Percentiles rank a stretch among this genome's conserved stretches.
phyloP scores from a whole-genome alignment of 495 filamentous ascomycete species.

The Bacidia gigantensis region DNA sequence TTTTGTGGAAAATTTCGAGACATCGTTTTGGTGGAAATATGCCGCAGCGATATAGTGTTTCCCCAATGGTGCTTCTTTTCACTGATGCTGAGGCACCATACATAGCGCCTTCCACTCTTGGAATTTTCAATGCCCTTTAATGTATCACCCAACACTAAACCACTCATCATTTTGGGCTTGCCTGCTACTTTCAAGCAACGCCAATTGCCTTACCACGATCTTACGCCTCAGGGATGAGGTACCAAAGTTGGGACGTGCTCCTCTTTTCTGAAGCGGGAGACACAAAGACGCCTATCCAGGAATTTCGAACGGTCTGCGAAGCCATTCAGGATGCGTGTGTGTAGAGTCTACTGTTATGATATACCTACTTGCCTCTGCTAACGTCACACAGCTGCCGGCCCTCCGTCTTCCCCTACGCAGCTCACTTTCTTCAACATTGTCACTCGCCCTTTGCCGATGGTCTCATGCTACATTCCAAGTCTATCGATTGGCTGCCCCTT shows the following conservation, averaged over 20 bases:
- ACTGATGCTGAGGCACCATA: too few relatives aligned
- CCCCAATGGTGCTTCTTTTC: too few relatives aligned
- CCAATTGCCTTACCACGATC: not conserved
- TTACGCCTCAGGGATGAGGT: constrained; percentile 46
- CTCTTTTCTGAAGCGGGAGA: constrained; percentile 47
- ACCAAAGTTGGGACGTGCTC: constrained; percentile 75
- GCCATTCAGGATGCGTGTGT: constrained; percentile 52
- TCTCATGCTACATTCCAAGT: constrained; percentile 67
- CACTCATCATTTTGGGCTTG: too few relatives aligned
- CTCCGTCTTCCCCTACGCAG: constrained; percentile 6
- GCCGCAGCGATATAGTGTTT: too few relatives aligned
- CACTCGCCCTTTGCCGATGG: constrained; percentile 38
- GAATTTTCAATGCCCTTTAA: too few relatives aligned
- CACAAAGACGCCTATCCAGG: constrained; percentile 57
- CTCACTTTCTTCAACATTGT: constrained; percentile 19
- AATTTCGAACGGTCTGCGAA: constrained; percentile 76
- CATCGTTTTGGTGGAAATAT: too few relatives aligned
- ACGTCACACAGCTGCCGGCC: constrained; percentile 9
- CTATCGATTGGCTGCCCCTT: constrained; percentile 46
- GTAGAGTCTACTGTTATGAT: constrained; percentile 4
- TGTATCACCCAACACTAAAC: too few relatives aligned
- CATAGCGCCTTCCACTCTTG: too few relatives aligned
- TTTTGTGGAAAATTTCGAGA: too few relatives aligned
- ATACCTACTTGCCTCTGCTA: constrained; percentile 19
- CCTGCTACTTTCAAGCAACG: too few relatives aligned